phyloP scores from a whole-genome alignment of 192 early-diverging fungal species.

The Diversispora epigaea region DNA sequence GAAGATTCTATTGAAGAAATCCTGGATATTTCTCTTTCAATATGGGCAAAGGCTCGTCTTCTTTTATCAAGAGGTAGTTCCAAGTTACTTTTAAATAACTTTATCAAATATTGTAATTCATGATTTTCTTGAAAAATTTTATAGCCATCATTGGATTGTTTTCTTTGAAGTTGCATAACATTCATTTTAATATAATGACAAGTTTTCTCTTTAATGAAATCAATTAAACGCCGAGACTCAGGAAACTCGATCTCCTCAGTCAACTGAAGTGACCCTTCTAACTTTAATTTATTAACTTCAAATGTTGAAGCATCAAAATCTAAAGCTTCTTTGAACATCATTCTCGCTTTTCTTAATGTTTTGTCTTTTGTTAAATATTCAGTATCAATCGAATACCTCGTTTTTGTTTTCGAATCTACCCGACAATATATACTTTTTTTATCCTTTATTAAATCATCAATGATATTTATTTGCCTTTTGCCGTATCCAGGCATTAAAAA shows the following conservation, averaged over 20 bases:
- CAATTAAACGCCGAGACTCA: no score
- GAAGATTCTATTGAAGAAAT: slow-evolving; percentile 12
- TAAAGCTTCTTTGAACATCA: slow-evolving; percentile 21
- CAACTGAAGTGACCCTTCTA: not conserved
- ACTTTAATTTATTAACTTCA: not conserved
- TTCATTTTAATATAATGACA: no score
- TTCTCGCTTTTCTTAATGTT: no score
- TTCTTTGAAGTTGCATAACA: slow-evolving; percentile 19
- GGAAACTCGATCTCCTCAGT: not conserved
- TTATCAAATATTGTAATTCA: not conserved
- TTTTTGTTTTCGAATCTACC: no score
- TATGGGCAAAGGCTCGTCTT: slow-evolving; percentile 18
- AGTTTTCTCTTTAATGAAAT: no score
- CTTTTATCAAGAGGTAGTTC: slow-evolving; percentile 10
- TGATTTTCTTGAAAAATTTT: not conserved
- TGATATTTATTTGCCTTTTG: no score
- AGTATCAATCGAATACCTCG: no score
- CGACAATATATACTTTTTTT: no score
- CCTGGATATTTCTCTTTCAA: slow-evolving; percentile 22
- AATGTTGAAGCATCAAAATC: not conserved
- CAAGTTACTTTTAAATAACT: not conserved
- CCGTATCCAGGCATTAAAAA: no score
- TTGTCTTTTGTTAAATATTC: no score
- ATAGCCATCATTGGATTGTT: not conserved
- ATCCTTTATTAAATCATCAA: no score